Evolutionary conservation across 2,329 filamentous ascomycete genomes (phyloP), one percentile per base, ranked within the genome.

Genomic region (Alternaria brassicicola): DNA sequence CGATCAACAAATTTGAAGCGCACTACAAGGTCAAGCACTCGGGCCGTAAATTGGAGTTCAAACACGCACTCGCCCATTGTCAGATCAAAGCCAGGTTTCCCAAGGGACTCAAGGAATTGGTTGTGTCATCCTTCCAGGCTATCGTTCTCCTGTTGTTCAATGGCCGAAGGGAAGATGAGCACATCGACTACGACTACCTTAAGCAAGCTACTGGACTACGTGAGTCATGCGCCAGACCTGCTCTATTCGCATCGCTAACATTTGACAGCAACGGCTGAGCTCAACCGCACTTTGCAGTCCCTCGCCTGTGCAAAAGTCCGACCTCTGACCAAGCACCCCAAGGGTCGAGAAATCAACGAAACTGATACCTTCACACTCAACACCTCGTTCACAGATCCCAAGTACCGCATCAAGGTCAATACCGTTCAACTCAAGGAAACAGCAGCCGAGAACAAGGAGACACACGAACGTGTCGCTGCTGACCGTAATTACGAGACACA

Each of bases 381-480:
- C 79, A 78, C 84, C 42, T 76, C 76, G 15, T 99, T 99, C 78
- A 81, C 81, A 2, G 90, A 97, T 72, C 85, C 88, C 19, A 96
- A 95, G 78, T 90, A 91, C 78, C 88, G 93, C 55, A 89, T 99
- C 80, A 99, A 99, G 82, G 97, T 99, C 82, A 99, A 98, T 80
- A 94, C 97, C 79, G 95, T 99, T 68, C 95, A 99, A 79, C 85
- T 97, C 49, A 96, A 95, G 79, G 95, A 99, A 80, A 98, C 95
- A 0, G 91, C 90, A 70, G 90, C 94, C 72, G 95, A 99, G 79
- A 97, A 97, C 79, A 91, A 93, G 78, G 92, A 90, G 69, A 98
- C 93, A 1, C 93, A 98, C 78, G 90, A 97, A 77, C 87, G 92
- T 41, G 92, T 99, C 4, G 89, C 89, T 0, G 90, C 91, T 51